Conservation (phyloP, 2,329 filamentous ascomycete species). For the Penicillium sp. region DNA sequence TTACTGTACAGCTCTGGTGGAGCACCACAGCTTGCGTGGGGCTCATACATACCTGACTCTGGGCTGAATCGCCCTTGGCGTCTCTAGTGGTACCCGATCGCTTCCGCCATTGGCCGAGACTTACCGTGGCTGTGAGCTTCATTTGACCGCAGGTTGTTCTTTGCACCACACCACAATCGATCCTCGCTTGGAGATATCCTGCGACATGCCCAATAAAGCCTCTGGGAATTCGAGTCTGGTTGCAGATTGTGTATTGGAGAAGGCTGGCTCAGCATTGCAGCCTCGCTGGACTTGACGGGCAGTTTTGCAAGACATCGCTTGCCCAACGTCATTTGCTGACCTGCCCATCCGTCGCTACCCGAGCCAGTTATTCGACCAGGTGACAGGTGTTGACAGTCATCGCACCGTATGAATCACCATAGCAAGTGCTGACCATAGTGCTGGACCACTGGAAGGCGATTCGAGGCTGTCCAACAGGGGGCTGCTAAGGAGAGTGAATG, state of each 20-base stretch:
- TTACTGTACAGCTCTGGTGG: conserved; percentile 5
- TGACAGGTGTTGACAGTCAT: not conserved
- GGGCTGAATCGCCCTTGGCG: not conserved
- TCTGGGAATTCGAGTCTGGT: no score
- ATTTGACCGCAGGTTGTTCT: not conserved
- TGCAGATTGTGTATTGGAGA: no score
- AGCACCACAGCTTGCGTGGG: conserved; percentile 3
- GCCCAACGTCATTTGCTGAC: not conserved
- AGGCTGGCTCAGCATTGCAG: no score
- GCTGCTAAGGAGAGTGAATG: not conserved
- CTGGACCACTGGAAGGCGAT: not conserved
- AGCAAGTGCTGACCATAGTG: not conserved
- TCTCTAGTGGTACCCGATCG: conserved; percentile 8
- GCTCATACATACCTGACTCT: not conserved
- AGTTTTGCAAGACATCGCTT: not conserved
- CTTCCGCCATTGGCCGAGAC: conserved; percentile 8
- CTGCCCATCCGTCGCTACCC: not conserved
- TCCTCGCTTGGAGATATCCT: not conserved
- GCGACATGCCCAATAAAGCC: not conserved
- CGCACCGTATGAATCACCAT: not conserved
- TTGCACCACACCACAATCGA: not conserved
- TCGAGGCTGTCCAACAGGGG: not conserved
- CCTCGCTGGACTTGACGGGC: not conserved
- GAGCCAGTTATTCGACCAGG: not conserved
- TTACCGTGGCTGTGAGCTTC: not conserved